A percentile compares a stretch with the other conserved stretches of the same genome.
phyloP scores from a whole-genome alignment of 1,284 basidiomycete species.

The Boletellus deceptivus region DNA sequence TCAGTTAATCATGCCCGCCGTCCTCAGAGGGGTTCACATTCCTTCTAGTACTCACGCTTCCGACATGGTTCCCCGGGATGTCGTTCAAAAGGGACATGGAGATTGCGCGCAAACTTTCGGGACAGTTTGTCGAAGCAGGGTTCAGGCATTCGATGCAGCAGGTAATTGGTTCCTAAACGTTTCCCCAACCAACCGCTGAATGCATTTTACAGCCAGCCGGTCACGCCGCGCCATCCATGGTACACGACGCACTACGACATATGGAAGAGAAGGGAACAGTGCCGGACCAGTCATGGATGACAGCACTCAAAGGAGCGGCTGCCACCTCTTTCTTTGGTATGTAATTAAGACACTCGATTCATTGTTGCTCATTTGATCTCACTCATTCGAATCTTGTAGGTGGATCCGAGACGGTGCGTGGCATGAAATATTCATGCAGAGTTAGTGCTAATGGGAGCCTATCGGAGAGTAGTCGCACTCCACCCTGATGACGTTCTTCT shows the following conservation, averaged over 20 bases:
- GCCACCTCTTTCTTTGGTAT: constrained; percentile 15
- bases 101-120: not conserved
- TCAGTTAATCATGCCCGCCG: not conserved
- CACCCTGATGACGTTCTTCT: constrained; percentile 27
- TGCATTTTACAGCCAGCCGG: not conserved
- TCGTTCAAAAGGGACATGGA: constrained; percentile 3
- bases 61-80: constrained; percentile 17
- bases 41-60: constrained; percentile 6
- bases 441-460: not conserved
- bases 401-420: constrained; percentile 15
- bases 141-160: constrained; percentile 10
- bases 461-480: constrained; percentile 4
- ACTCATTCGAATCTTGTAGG: constrained; percentile 1
- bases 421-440: not conserved
- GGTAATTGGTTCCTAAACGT: not conserved
- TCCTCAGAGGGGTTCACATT: not conserved
- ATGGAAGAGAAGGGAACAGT: not conserved
- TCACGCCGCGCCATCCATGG: constrained; percentile 8
- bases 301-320: constrained; percentile 10
- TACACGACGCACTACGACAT: constrained; percentile 5
- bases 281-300: not conserved
- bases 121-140: constrained; percentile 1
- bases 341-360: not conserved
- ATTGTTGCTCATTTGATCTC: not conserved
- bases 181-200: not conserved